Conservation (phyloP, 2,329 filamentous ascomycete species). For the Xylaria sp. region DNA sequence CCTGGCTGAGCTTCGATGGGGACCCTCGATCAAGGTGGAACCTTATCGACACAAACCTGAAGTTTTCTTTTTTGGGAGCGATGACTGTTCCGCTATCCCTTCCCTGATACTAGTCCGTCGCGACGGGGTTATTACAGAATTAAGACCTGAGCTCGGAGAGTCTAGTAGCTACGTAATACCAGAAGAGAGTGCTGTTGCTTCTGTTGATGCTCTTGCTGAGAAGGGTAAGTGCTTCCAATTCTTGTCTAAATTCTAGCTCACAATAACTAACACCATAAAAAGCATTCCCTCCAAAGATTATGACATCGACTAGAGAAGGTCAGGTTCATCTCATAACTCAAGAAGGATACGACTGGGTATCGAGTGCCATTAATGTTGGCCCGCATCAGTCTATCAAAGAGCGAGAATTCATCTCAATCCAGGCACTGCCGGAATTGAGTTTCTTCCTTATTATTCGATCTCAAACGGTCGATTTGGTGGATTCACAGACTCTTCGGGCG, state of each 20-base stretch:
- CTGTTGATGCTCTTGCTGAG: constrained; percentile 59
- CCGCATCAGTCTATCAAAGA: constrained; percentile 48
- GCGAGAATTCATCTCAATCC: constrained; percentile 65
- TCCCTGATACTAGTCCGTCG: constrained; percentile 71
- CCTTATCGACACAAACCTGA: constrained; percentile 68
- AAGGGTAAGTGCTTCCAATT: constrained; percentile 53
- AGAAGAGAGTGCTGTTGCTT: constrained; percentile 61
- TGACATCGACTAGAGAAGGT: constrained; percentile 50
- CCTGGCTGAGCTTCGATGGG: constrained; percentile 67
- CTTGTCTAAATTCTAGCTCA: background rate
- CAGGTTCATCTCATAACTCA: constrained; percentile 47
- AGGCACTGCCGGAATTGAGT: constrained; percentile 68
- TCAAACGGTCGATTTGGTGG: constrained; percentile 68
- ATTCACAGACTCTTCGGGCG: constrained; percentile 65
- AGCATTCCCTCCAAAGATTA: constrained; percentile 48
- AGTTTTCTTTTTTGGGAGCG: constrained; percentile 71
- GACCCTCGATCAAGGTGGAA: constrained; percentile 64
- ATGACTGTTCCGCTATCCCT: constrained; percentile 52
- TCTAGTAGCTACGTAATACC: constrained; percentile 61
- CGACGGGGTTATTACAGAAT: constrained; percentile 71
- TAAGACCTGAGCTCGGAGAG: constrained; percentile 60
- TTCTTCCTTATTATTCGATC: constrained; percentile 70
- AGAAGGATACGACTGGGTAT: constrained; percentile 61
- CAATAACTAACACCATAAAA: constrained; percentile 33
- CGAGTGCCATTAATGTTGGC: constrained; percentile 58